Percentiles rank a stretch among this genome's conserved stretches.
Evolutionary conservation across 2,329 filamentous ascomycete genomes (phyloP).

Genomic region (Diplocarpon mali): DNA sequence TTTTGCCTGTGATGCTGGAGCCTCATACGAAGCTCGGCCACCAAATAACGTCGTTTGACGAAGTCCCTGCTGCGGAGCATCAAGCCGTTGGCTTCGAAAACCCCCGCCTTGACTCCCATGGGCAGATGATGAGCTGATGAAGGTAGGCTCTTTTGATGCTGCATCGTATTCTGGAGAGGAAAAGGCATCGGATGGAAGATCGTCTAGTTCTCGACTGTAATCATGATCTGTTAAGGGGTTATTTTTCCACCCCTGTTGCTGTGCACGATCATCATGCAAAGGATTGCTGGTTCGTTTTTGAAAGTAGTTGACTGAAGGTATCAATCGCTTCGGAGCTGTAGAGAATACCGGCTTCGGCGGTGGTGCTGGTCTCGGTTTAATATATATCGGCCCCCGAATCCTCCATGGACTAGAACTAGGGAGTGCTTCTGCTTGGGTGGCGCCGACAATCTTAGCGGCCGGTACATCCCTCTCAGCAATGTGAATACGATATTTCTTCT

Average conservation of each 20-base stretch:
- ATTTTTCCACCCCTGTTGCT: slow-evolving; percentile 1
- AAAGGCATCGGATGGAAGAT: slow-evolving; percentile 38
- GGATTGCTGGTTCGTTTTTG: slow-evolving; percentile 5
- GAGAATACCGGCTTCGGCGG: slow-evolving; percentile 14
- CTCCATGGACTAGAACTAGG: slow-evolving; percentile 36
- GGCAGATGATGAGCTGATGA: slow-evolving; percentile 16
- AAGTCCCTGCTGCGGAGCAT: slow-evolving; percentile 23
- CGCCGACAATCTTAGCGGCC: slow-evolving; percentile 20
- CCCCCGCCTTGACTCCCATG: slow-evolving; percentile 8
- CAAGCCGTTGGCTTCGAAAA: slow-evolving; percentile 16
- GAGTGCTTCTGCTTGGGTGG: slow-evolving; percentile 25
- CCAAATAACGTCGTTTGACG: slow-evolving; percentile 28
- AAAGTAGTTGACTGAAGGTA: background rate
- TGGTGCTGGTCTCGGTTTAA: slow-evolving; percentile 29
- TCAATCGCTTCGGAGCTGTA: slow-evolving; percentile 3
- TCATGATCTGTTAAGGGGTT: slow-evolving; percentile 23
- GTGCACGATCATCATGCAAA: slow-evolving; percentile 5
- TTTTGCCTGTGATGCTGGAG: slow-evolving; percentile 24
- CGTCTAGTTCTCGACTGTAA: slow-evolving; percentile 35
- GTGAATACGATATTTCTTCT: slow-evolving; percentile 25
- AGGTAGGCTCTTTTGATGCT: slow-evolving; percentile 7
- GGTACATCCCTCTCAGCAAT: slow-evolving; percentile 19
- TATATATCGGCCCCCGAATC: slow-evolving; percentile 40
- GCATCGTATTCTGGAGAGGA: slow-evolving; percentile 21
- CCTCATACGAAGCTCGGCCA: slow-evolving; percentile 21